These are phyloP conservation scores for Termitomyces sp. DNA, from an alignment of 768 basidiomycete species.

Conservation along the genomic window DNA sequence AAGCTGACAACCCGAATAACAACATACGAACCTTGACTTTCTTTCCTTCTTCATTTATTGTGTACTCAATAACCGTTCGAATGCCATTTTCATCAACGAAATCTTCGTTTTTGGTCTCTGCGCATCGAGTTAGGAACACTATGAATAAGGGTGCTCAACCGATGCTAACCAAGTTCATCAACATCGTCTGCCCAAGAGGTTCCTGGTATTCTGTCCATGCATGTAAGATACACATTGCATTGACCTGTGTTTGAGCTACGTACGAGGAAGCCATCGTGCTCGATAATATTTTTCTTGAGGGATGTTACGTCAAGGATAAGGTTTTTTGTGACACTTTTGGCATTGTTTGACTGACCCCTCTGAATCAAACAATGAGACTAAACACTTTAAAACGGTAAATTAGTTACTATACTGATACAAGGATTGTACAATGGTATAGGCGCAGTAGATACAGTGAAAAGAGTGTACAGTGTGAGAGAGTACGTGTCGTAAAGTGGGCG, in stretches of 20 bases:
- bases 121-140: not conserved
- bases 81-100: conserved; percentile 85
- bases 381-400: no score
- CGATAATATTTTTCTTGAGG: not conserved
- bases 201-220: conserved; percentile 42
- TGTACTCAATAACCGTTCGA: conserved; percentile 79
- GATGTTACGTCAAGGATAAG: not conserved
- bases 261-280: conserved; percentile 1
- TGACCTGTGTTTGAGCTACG: not conserved
- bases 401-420: no score
- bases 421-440: conserved; percentile 10
- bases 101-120: conserved; percentile 61
- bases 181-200: conserved; percentile 90
- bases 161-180: conserved; percentile 58
- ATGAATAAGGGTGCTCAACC: not conserved
- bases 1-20: not conserved
- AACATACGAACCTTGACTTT: conserved; percentile 79
- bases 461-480: conserved; percentile 3
- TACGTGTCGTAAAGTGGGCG: conserved; percentile 3
- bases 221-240: not conserved
- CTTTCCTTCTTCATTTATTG: conserved; percentile 88
- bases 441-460: conserved; percentile 1
- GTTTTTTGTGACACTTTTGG: not conserved
- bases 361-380: not conserved
- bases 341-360: not conserved